Evolutionary conservation across 306 rosid genomes (phyloP).

Genomic region (Trifolium repens): DNA sequence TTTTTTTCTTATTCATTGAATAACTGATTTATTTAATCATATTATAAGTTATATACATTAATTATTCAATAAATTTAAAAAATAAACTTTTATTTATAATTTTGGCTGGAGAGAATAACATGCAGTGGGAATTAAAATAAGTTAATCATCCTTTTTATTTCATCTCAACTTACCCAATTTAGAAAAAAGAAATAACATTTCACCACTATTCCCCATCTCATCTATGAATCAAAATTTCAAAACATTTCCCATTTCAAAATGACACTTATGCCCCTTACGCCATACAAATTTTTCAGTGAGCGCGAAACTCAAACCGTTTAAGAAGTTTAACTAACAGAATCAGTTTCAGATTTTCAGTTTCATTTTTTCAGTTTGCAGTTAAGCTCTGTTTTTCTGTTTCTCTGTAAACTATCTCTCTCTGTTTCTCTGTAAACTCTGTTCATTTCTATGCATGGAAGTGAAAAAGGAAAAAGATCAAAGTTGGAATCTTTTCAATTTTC

Average conservation of each 20-base stretch:
- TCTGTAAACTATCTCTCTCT: background rate
- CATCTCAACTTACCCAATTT: too few species aligned
- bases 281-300: constrained; percentile 3
- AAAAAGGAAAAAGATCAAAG: constrained; percentile 1
- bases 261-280: constrained; percentile 13
- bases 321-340: constrained; percentile 33
- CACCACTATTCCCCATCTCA: background rate
- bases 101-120: too few species aligned
- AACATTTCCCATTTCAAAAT: background rate
- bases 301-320: constrained; percentile 19
- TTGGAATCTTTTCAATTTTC: background rate
- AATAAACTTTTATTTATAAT: too few species aligned
- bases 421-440: constrained; percentile 17
- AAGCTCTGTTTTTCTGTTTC: background rate
- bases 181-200: too few species aligned
- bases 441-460: constrained; percentile 11
- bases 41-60: too few species aligned
- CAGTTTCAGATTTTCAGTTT: constrained; percentile 25
- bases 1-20: too few species aligned
- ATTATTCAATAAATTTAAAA: too few species aligned
- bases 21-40: too few species aligned
- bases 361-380: constrained; percentile 32
- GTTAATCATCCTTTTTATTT: too few species aligned
- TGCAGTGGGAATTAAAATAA: too few species aligned
- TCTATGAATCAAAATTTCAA: background rate